phyloP scores from a whole-genome alignment of 2,329 filamentous ascomycete species.

The Sphaerostilbella broomeana region DNA sequence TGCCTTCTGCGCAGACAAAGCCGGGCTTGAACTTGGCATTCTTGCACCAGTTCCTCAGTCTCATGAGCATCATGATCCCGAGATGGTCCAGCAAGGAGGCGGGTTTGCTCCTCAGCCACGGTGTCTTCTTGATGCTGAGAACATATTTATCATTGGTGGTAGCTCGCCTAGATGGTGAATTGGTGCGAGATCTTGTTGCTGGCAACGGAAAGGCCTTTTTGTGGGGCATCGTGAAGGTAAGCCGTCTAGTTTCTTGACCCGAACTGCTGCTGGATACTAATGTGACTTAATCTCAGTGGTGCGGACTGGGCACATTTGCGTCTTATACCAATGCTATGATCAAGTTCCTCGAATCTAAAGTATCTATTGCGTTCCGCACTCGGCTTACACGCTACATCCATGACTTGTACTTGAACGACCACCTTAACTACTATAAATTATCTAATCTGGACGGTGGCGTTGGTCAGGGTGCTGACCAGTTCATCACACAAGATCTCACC shows the following conservation, averaged over 20 bases:
- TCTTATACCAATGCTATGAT: conserved; percentile 99
- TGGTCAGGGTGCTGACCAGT: conserved; percentile 88
- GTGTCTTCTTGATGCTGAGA: conserved; percentile 79
- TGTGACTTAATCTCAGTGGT: conserved; percentile 53
- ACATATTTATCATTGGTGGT: conserved; percentile 94
- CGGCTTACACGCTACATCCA: conserved; percentile 94
- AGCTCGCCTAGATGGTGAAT: conserved; percentile 87
- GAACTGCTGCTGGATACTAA: background rate
- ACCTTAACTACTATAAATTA: conserved; percentile 94
- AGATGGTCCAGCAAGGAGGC: conserved; percentile 95
- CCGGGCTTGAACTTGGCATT: conserved; percentile 93
- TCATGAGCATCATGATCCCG: conserved; percentile 97
- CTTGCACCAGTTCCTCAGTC: conserved; percentile 88
- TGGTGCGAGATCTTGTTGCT: conserved; percentile 92
- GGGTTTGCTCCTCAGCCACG: conserved; percentile 80
- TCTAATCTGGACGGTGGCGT: conserved; percentile 89
- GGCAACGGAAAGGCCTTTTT: conserved; percentile 85
- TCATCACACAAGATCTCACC: conserved; percentile 94
- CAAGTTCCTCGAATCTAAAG: conserved; percentile 95
- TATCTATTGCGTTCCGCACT: conserved; percentile 95
- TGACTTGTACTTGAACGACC: conserved; percentile 90
- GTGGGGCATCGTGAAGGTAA: conserved; percentile 75
- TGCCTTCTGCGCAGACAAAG: conserved; percentile 85
- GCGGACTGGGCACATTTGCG: conserved; percentile 83
- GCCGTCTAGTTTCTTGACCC: conserved; percentile 11